A percentile compares a stretch with the other conserved stretches of the same genome.
These are phyloP conservation scores for Golubevia pallescens DNA, from an alignment of 1,284 basidiomycete genomes.

Conservation along the genomic window DNA sequence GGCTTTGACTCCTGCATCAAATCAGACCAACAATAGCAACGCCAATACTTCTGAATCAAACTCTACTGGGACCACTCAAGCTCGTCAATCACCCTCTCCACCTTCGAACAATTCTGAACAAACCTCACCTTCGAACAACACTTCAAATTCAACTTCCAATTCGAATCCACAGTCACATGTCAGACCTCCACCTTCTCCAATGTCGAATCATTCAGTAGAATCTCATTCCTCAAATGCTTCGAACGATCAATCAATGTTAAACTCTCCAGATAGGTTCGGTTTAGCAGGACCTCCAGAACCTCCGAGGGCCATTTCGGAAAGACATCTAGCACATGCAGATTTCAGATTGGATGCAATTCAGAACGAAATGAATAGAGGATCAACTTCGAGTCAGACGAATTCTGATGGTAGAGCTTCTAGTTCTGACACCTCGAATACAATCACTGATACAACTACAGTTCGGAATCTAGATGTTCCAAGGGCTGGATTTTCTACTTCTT, in stretches of 20 bases:
- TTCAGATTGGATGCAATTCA: constrained; percentile 38
- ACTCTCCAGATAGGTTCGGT: constrained; percentile 51
- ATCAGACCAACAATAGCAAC: too few relatives aligned
- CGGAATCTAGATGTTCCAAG: neutral
- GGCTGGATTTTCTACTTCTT: too few relatives aligned
- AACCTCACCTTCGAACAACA: constrained; percentile 1
- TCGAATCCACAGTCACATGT: too few relatives aligned
- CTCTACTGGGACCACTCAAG: too few relatives aligned
- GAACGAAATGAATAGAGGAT: constrained; percentile 1
- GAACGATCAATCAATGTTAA: constrained; percentile 13
- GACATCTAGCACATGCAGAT: constrained; percentile 49
- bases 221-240: neutral
- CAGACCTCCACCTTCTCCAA: constrained; percentile 8
- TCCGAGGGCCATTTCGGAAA: constrained; percentile 45
- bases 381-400: neutral
- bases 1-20: too few relatives aligned
- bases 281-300: constrained; percentile 47
- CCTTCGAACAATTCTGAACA: too few relatives aligned
- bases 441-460: neutral
- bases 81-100: neutral
- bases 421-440: too few relatives aligned
- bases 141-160: neutral
- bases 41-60: too few relatives aligned
- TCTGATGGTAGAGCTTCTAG: too few relatives aligned
- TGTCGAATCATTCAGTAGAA: neutral